Base-by-base conservation (phyloP, 2,329 filamentous ascomycete species). In the Diatrype stigma region DNA sequence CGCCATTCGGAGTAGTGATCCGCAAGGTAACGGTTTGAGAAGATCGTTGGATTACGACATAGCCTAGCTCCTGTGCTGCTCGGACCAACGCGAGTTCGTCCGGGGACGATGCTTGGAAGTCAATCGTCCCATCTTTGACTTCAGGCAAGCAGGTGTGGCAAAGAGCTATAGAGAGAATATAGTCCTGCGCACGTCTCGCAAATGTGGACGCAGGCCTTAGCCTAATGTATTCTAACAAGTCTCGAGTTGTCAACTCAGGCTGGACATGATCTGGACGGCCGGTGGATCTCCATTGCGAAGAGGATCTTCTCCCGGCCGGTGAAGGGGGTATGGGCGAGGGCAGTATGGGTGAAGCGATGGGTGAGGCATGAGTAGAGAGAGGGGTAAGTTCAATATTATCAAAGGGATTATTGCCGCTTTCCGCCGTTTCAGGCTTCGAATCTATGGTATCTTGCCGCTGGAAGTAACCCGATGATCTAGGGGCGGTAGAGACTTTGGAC, bases 91-190 rank as follows among this genome's bases (percentile, higher is more conserved):
- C 92, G 46, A 96, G 73, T 65, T 96, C 92, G 64, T 96, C 92
- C 0, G 92, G 92, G 0, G 91, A 96, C 0, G 91, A 87, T 16
- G 92, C 89, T 69, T 96, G 92, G 62, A 89, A 96, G 7, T 86
- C 81, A n/a, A 89, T 78, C 35, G 82, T 74, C 3, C 87, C 90
- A 60, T 87, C 78, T 23, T 83, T 82, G 42, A 85, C 75, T 65
- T 97, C 92, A 0, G 93, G 92, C 22, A 96, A 74, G 64, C 91
- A 96, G 1, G 91, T 96, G 65, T 97, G 92, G 59, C 93, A 96
- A 1, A 97, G 74, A 1, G 92, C 90, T 61, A 96, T 80, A 0
- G 86, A 87, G 3, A 97, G 75, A 3, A 97, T 80, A 59, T 95
- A 94, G 64, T 95, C 84, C 53, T 86, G 86, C 1, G 86, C 89